Percentiles rank a stretch among this genome's conserved stretches.
Evolutionary conservation across 768 basidiomycete genomes (phyloP).

Genomic region (Russula ochroleuca): DNA sequence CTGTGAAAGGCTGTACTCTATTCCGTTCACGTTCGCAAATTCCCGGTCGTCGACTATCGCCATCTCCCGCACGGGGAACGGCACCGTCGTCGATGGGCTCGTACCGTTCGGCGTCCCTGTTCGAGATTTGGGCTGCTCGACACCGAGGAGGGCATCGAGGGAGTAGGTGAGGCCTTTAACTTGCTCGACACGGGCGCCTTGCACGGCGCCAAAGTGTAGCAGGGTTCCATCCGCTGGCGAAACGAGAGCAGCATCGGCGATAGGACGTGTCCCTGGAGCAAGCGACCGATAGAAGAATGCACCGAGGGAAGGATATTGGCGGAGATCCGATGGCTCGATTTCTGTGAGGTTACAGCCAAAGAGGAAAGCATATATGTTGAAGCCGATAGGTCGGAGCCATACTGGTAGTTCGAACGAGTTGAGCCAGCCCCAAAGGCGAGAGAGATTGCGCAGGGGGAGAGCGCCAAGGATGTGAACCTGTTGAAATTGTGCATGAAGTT

Average conservation of each 20-base stretch:
- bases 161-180: conserved; percentile 98
- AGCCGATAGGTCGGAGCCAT: conserved; percentile 91
- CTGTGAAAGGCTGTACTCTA: conserved; percentile 89
- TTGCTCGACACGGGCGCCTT: conserved; percentile 79
- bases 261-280: conserved; percentile 75
- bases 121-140: conserved; percentile 48
- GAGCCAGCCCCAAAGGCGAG: conserved; percentile 95
- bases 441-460: conserved; percentile 88
- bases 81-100: conserved; percentile 30
- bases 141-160: conserved; percentile 86
- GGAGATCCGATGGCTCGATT: conserved; percentile 73
- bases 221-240: conserved; percentile 94
- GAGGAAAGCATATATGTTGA: conserved; percentile 76
- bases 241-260: conserved; percentile 55
- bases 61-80: conserved; percentile 47
- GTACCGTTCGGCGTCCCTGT: conserved; percentile 30
- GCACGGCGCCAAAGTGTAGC: conserved; percentile 86
- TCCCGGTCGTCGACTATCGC: conserved; percentile 75
- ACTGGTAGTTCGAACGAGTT: conserved; percentile 91
- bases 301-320: conserved; percentile 79
- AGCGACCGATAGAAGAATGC: conserved; percentile 93
- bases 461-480: conserved; percentile 97
- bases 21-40: conserved; percentile 96
- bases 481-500: conserved; percentile 1
- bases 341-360: conserved; percentile 96